A percentile compares a stretch with the other conserved stretches of the same genome.
These are phyloP conservation scores for Colletotrichum cereale DNA, from an alignment of 2,329 filamentous ascomycete species.

Conservation along the genomic window DNA sequence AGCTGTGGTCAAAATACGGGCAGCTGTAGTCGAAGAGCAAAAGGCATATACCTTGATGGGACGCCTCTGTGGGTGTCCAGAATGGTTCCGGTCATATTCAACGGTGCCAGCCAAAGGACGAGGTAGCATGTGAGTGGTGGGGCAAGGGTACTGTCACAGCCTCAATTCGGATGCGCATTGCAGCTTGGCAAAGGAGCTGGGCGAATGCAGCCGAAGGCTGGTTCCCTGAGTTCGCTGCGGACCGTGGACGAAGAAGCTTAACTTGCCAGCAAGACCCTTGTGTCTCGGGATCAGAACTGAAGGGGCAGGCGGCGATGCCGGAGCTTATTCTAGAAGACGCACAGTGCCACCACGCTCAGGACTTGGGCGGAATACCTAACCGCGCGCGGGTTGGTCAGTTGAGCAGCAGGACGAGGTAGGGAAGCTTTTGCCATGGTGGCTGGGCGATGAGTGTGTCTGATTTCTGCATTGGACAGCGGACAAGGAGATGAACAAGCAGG, in stretches of 20 bases:
- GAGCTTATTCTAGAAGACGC: slow-evolving; percentile 2
- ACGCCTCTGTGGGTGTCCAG: slow-evolving; percentile 5
- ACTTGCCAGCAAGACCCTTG: slow-evolving; percentile 35
- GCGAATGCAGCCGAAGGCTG: slow-evolving; percentile 19
- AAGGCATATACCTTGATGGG: slow-evolving; percentile 16
- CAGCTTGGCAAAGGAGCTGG: not conserved
- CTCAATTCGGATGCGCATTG: slow-evolving; percentile 28
- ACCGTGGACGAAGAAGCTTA: slow-evolving; percentile 18
- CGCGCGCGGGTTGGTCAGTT: not conserved
- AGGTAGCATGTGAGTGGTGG: slow-evolving; percentile 14
- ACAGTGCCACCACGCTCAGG: not conserved
- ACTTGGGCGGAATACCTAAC: not conserved
- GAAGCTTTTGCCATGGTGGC: slow-evolving; percentile 23
- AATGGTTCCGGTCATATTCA: not conserved
- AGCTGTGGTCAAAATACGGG: slow-evolving; percentile 18
- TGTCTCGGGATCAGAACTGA: not conserved
- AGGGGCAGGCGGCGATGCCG: slow-evolving; percentile 7
- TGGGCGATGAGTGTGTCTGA: slow-evolving; percentile 21
- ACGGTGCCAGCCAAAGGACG: slow-evolving; percentile 12
- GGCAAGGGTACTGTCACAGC: slow-evolving; percentile 17
- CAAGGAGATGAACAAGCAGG: slow-evolving; percentile 16
- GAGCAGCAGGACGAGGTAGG: not conserved
- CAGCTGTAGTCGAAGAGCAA: not conserved
- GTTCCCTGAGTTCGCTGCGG: slow-evolving; percentile 9
- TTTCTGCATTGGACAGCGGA: not conserved